phyloP scores from a whole-genome alignment of 2,329 filamentous ascomycete genomes.

The Raffaelea ambrosiae region DNA sequence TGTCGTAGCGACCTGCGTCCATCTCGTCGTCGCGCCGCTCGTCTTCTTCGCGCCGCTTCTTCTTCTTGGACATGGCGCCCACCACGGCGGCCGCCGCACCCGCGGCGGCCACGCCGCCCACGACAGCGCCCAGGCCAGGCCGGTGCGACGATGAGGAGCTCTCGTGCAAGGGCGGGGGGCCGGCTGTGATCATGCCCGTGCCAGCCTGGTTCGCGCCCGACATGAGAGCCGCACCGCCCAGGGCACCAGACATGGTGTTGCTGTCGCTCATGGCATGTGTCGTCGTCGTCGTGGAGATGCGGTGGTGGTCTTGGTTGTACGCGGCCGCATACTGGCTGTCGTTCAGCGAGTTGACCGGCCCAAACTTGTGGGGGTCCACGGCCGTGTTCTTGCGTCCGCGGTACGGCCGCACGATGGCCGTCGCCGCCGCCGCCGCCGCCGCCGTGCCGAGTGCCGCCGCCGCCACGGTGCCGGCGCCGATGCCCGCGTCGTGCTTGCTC shows the following conservation, averaged over 20 bases:
- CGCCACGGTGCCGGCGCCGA: background rate
- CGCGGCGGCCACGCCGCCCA: background rate
- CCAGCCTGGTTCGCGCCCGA: no score
- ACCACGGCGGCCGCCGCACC: background rate
- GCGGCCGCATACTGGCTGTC: conserved; percentile 48
- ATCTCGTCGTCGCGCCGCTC: background rate
- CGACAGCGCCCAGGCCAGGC: no score
- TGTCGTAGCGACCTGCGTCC: background rate
- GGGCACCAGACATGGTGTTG: background rate
- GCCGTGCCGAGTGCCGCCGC: conserved; percentile 18
- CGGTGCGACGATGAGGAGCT: no score
- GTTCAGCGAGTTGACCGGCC: conserved; percentile 51
- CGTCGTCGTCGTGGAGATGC: background rate
- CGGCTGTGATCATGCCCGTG: no score
- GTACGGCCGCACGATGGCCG: background rate
- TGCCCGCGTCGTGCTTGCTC: background rate
- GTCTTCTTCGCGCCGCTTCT: background rate
- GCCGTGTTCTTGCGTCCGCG: conserved; percentile 33
- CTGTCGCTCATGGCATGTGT: conserved; percentile 1
- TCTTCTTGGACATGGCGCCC: background rate
- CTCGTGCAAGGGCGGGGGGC: no score
- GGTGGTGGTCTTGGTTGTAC: conserved; percentile 10
- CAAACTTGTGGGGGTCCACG: conserved; percentile 51
- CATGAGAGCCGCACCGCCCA: no score
- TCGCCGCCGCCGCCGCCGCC: background rate